Base-by-base conservation (phyloP, 345 rosid genomes). In the Eucalyptus erythrocorys region DNA sequence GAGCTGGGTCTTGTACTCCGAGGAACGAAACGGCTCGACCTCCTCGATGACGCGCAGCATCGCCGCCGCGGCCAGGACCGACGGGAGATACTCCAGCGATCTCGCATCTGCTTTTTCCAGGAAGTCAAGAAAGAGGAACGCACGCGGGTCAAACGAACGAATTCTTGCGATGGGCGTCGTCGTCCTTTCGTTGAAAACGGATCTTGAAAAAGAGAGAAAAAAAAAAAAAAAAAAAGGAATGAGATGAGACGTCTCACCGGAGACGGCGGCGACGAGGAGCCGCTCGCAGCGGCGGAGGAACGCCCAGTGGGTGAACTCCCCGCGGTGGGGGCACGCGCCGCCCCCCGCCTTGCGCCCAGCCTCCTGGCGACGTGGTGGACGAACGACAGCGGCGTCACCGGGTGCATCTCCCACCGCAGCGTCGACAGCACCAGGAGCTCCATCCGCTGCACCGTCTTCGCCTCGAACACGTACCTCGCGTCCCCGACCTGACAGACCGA, bases 341-440 rank as follows among this genome's bases (percentile, higher is more conserved):
- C 92, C 89, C 91, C 89, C 87, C 88, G 91, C 88, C 92, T 94
- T 27, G 97, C 91, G 2, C 99, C 97, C 10, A 98, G 92, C 94
- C 99, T 93, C 89, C 97, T 90, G 13, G 95, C 87, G 51, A 97
- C 91, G 90, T 95, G 95, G 91, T 98, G 98, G 30, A 97, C 51
- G 85, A 98, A 98, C 34, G 99, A 96, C 57, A 96, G 89, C 37
- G 99, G 96, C 42, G 99, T 96, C 55, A 96, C 90, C 21, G 95
- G 99, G 91, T 95, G 96, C 99, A 98, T 98, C 93, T 92, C 94
- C 99, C 99, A 98, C 86, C 92, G 71, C 24, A 98, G 96, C 16
- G 98, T 91, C 19, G 99, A 96, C 12, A 98, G 95, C 61, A 98
- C 92, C 93, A 98, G 88, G n/a, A 98, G 87, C 95, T 98, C 99